Percentiles rank a stretch among this genome's conserved stretches.
Evolutionary conservation across 805 yeast genomes (phyloP).

Genomic region (Tetrapisispora namnaoensis): DNA sequence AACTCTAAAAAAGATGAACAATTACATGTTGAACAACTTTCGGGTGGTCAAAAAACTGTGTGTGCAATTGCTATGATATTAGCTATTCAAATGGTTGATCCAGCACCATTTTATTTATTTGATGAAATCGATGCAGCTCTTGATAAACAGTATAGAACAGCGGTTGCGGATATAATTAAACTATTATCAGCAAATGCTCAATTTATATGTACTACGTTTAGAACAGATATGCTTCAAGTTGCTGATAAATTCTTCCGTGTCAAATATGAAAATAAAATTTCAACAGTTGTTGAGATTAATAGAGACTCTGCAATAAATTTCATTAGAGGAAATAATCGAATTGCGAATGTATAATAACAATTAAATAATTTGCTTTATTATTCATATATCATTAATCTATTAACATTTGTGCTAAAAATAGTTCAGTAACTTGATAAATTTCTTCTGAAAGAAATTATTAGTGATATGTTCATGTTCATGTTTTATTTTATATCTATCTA

Average conservation of each 20-base stretch:
- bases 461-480: too few relatives aligned
- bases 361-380: background rate
- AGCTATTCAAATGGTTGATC: slow-evolving; percentile 91
- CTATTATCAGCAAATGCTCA: slow-evolving; percentile 64
- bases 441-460: too few relatives aligned
- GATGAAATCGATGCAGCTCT: slow-evolving; percentile 96
- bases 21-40: slow-evolving; percentile 76
- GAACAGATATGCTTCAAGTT: slow-evolving; percentile 83
- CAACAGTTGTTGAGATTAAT: slow-evolving; percentile 62
- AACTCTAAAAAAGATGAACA: slow-evolving; percentile 80
- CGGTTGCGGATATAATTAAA: slow-evolving; percentile 71
- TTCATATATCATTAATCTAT: background rate
- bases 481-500: background rate
- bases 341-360: slow-evolving; percentile 16
- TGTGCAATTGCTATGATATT: slow-evolving; percentile 90
- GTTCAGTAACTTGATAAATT: background rate
- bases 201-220: slow-evolving; percentile 91
- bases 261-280: slow-evolving; percentile 69
- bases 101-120: slow-evolving; percentile 92
- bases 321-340: slow-evolving; percentile 48
- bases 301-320: slow-evolving; percentile 71
- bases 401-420: background rate
- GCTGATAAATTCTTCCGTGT: slow-evolving; percentile 88
- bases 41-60: slow-evolving; percentile 96
- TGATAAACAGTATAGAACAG: slow-evolving; percentile 81